Conservation (phyloP, 139 green algal species). For the Chlamydomonas schloesseri region DNA sequence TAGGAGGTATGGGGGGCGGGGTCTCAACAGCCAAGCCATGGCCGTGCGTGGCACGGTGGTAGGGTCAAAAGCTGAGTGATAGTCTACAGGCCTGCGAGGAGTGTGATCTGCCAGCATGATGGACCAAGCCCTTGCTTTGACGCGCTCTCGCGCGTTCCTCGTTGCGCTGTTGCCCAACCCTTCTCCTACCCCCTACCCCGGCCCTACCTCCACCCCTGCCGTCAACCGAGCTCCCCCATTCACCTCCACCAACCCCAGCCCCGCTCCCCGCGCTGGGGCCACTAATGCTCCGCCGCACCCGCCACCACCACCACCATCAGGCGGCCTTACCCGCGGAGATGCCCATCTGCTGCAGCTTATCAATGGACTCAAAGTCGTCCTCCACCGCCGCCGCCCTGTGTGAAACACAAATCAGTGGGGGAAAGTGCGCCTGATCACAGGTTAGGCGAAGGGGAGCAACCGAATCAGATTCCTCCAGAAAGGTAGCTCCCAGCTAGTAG, state of each 20-base stretch:
- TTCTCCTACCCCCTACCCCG: too few species aligned
- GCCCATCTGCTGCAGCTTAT: slow-evolving; percentile 78
- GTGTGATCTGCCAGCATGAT: too few species aligned
- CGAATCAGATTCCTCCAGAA: not conserved
- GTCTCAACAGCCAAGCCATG: not conserved
- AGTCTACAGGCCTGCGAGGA: too few species aligned
- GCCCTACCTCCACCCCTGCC: too few species aligned
- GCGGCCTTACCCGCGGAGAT: slow-evolving; percentile 65
- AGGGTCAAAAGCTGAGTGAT: too few species aligned
- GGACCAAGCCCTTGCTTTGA: too few species aligned
- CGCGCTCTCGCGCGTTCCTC: too few species aligned
- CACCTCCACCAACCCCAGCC: too few species aligned
- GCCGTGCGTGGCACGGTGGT: not conserved
- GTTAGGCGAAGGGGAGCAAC: not conserved
- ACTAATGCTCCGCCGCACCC: not conserved
- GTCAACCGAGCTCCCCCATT: too few species aligned
- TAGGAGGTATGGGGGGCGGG: not conserved
- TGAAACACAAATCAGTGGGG: not conserved
- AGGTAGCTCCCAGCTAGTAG: too few species aligned
- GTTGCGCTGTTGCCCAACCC: too few species aligned
- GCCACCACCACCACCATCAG: too few species aligned
- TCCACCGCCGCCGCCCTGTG: slow-evolving; percentile 10
- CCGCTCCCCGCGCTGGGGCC: not conserved
- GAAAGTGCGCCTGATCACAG: not conserved
- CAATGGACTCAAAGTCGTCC: slow-evolving; percentile 73